Evolutionary conservation across 2,329 filamentous ascomycete genomes (phyloP).

Genomic region (Verticillium tricorpus): DNA sequence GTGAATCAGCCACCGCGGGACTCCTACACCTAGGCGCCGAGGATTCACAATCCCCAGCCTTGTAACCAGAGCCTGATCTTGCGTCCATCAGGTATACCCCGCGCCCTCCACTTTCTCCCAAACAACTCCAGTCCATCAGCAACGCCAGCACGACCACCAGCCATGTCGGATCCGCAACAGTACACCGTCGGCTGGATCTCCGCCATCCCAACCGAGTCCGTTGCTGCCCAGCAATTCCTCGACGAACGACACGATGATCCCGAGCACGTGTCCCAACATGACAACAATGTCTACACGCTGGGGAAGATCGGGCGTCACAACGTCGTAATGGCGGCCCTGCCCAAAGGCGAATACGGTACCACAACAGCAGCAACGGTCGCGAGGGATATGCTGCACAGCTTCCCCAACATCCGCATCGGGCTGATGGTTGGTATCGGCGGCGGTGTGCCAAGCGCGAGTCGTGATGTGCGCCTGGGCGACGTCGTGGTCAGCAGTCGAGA

Average conservation of each 20-base stretch:
- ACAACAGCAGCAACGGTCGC: constrained; percentile 25
- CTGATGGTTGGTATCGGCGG: constrained; percentile 24
- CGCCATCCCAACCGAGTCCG: constrained; percentile 15
- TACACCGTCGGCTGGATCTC: background rate
- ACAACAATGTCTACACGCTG: constrained; percentile 21
- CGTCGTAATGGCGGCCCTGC: constrained; percentile 25
- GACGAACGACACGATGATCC: constrained; percentile 17
- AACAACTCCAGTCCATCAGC: background rate
- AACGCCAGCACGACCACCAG: background rate
- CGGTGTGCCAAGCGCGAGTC: constrained; percentile 24
- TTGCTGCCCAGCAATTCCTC: constrained; percentile 21
- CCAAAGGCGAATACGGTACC: constrained; percentile 23
- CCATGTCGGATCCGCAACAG: background rate
- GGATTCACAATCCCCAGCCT: too few relatives aligned
- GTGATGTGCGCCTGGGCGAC: constrained; percentile 25
- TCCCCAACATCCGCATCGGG: constrained; percentile 21
- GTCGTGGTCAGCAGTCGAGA: constrained; percentile 1
- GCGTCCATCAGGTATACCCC: background rate
- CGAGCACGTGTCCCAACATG: constrained; percentile 11
- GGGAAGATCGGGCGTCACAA: constrained; percentile 25
- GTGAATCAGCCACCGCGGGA: too few relatives aligned
- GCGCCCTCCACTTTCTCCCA: background rate
- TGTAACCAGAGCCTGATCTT: constrained; percentile 50
- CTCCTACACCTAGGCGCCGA: too few relatives aligned
- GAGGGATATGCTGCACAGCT: constrained; percentile 25